These are phyloP conservation scores for Sclerotinia borealis DNA, from an alignment of 2,329 filamentous ascomycete species.

Conservation along the genomic window DNA sequence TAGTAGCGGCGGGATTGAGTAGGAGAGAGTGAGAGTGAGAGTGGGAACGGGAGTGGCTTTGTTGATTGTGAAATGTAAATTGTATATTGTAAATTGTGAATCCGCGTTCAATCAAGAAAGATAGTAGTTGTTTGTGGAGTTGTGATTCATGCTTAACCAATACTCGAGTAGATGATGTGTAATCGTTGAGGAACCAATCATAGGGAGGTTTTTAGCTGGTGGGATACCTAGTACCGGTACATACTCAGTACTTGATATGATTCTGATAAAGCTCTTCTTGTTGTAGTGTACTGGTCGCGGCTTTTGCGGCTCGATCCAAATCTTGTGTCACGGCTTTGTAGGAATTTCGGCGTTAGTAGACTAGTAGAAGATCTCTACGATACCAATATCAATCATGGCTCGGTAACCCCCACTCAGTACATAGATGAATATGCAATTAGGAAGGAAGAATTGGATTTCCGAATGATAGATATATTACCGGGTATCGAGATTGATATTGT, in stretches of 20 bases:
- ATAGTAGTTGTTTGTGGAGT: no score
- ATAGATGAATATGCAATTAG: neutral
- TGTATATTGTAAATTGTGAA: neutral
- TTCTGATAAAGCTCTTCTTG: no score
- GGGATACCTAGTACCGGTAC: no score
- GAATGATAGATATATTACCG: neutral
- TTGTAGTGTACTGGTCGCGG: neutral
- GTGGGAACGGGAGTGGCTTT: neutral
- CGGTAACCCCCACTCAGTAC: neutral
- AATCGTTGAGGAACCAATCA: neutral
- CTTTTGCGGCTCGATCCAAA: slow-evolving; percentile 1
- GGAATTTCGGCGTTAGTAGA: no score
- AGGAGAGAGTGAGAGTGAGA: neutral
- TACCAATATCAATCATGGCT: neutral
- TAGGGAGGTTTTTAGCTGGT: neutral
- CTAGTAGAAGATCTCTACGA: no score
- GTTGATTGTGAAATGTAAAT: no score
- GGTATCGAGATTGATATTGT: neutral
- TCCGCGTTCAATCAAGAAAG: neutral
- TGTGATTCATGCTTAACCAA: neutral
- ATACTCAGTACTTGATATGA: neutral
- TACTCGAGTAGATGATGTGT: neutral
- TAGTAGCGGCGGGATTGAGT: neutral
- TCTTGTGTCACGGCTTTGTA: neutral
- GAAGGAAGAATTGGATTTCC: neutral